These are phyloP conservation scores for Xylariaceae sp. DNA, from an alignment of 2,329 filamentous ascomycete genomes.

Conservation along the genomic window DNA sequence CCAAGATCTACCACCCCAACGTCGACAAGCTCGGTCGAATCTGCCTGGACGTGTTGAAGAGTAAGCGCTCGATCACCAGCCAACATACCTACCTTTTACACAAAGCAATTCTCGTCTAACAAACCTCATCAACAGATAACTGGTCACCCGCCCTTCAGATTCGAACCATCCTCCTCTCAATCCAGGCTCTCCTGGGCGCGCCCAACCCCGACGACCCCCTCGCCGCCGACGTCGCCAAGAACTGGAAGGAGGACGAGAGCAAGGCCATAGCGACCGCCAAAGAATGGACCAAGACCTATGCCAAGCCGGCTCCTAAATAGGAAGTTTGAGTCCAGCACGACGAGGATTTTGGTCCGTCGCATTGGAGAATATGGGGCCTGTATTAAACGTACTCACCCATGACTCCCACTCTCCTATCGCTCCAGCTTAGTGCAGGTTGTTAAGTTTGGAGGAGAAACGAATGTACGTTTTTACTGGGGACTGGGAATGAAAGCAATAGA, in stretches of 20 bases:
- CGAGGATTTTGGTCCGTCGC: neutral
- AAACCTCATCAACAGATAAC: conserved; percentile 60
- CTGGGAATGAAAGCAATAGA: too few relatives aligned
- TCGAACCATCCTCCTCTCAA: conserved; percentile 95
- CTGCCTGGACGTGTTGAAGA: conserved; percentile 95
- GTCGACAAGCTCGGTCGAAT: conserved; percentile 97
- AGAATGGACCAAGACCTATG: conserved; percentile 87
- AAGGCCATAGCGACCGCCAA: conserved; percentile 87
- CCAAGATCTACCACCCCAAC: conserved; percentile 98
- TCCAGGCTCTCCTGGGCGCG: conserved; percentile 91
- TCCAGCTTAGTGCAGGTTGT: neutral
- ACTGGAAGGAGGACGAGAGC: conserved; percentile 94
- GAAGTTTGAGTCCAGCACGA: neutral
- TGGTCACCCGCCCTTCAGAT: conserved; percentile 98
- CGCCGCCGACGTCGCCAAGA: conserved; percentile 93
- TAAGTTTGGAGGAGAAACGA: too few relatives aligned
- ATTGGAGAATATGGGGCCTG: too few relatives aligned
- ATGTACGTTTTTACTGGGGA: too few relatives aligned
- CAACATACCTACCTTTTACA: neutral
- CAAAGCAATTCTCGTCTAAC: conserved; percentile 1
- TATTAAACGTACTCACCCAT: too few relatives aligned
- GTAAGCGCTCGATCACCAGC: conserved; percentile 44
- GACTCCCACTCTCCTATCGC: neutral
- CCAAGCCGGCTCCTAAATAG: conserved; percentile 45
- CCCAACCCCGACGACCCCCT: conserved; percentile 98